Evolutionary conservation across 225 moss, liverwort and hornwort genomes (phyloP), one percentile per base, ranked within the genome.

Genomic region (Sphagnum tenellum): DNA sequence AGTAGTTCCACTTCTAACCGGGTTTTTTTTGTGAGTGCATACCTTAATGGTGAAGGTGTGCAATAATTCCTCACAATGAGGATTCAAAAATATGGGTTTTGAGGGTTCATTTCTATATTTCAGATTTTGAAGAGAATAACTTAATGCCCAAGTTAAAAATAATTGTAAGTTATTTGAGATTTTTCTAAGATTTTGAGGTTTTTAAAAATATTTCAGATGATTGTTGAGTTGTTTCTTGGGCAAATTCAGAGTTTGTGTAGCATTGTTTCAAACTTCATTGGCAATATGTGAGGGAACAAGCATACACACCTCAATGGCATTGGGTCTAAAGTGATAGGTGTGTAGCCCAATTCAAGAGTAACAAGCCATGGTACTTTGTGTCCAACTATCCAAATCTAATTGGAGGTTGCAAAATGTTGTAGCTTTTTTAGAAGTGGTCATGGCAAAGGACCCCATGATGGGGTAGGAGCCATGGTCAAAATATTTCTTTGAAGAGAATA

Each of bases 391-490:
- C 6, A 45, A 14, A 14, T 7, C 3, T 5, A 3, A 62, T 44
- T 5, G 51, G 51, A 3, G 61, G 61, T 14, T 5, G 12, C 45
- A 7, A 5, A 7, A 62, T 62, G 12, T n/a, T 45, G 3, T 62
- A 45, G 45, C 5, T 62, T 7, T 45, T 62, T 62, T 62, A 44
- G 8, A 3, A 5, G 8, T 5, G 61, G 29, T 3, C 61, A 62
- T 45, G 61, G 61, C 12, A 62, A 62, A 44, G 61, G 61, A 2
- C 45, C 44, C 9, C 61, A 62, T 44, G 61, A 62, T 62, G 61
- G 61, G 3, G 29, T 7, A 9, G 61, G 61, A 2, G 61, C 61
- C 3, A 4, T 8, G 2, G 7, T 62, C 45, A 62, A 62, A 44
- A 5, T 12, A n/a, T n/a, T 7, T 8, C n/a, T 62, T n/a, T 2